These are phyloP conservation scores for Fusarium scirpi DNA, from an alignment of 2,329 filamentous ascomycete genomes.

Conservation along the genomic window DNA sequence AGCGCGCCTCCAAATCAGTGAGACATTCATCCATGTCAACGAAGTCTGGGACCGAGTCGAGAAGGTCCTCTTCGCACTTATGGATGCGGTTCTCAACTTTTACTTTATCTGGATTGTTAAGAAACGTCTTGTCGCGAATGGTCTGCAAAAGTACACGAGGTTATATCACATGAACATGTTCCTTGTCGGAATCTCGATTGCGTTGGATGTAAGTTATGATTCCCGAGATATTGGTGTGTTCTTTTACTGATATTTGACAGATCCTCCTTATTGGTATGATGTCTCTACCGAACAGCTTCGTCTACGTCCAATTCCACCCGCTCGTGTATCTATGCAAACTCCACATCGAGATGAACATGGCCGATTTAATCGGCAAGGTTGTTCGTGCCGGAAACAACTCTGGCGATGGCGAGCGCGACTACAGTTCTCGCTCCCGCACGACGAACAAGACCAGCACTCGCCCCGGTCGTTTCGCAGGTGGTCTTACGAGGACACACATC, in stretches of 20 bases:
- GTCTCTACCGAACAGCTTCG: constrained; percentile 42
- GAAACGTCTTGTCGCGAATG: constrained; percentile 58
- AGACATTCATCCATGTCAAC: constrained; percentile 57
- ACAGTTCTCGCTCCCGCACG: constrained; percentile 40
- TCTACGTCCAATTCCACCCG: constrained; percentile 42
- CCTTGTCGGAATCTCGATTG: constrained; percentile 46
- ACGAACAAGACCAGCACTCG: constrained; percentile 26
- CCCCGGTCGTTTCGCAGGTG: constrained; percentile 35
- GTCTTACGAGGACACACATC: constrained; percentile 42
- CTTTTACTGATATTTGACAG: constrained; percentile 10
- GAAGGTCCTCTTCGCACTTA: constrained; percentile 60
- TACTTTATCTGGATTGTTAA: constrained; percentile 60
- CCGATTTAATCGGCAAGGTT: constrained; percentile 43
- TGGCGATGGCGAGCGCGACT: constrained; percentile 32
- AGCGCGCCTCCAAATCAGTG: constrained; percentile 55
- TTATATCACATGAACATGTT: constrained; percentile 54
- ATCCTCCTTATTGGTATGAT: constrained; percentile 42
- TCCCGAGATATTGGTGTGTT: rapidly evolving
- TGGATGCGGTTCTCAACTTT: constrained; percentile 60
- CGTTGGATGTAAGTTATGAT: constrained; percentile 39
- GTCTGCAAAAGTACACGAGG: constrained; percentile 61
- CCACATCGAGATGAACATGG: constrained; percentile 45
- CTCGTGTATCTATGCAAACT: constrained; percentile 43
- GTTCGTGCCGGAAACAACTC: constrained; percentile 36
- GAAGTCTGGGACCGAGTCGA: constrained; percentile 62